phyloP scores from a whole-genome alignment of 306 rosid genomes.

The Sicyos edulis region DNA sequence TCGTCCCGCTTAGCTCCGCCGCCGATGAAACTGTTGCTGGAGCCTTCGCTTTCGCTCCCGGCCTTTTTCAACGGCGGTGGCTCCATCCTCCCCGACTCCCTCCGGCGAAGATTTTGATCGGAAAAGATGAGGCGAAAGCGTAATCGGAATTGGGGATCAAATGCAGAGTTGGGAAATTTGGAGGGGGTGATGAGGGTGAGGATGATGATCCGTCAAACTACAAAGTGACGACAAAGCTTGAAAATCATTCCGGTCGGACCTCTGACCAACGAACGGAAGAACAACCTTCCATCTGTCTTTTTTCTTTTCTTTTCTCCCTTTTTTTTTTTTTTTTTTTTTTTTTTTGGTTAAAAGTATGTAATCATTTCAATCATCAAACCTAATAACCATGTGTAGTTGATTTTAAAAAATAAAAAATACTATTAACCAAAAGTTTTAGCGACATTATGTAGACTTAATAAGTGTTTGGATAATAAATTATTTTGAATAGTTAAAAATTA shows the following conservation, averaged over 20 bases:
- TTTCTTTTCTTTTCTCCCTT: background rate
- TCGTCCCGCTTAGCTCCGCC: constrained; percentile 29
- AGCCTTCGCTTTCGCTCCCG: constrained; percentile 33
- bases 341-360: no score
- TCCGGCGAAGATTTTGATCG: constrained; percentile 7
- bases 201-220: background rate
- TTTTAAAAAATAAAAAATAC: no score
- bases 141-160: background rate
- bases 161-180: background rate
- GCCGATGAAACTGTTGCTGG: constrained; percentile 17
- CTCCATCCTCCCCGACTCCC: constrained; percentile 5
- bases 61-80: constrained; percentile 15
- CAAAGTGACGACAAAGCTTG: background rate
- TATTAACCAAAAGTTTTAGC: no score
- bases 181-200: no score
- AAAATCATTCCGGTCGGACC: background rate
- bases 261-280: constrained; percentile 13
- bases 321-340: no score
- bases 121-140: background rate
- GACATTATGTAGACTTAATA: no score
- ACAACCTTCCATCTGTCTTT: background rate
- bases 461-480: no score
- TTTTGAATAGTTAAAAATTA: no score
- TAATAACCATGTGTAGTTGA: no score
- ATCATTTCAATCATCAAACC: no score